Conservation (phyloP, 495 filamentous ascomycete species). For the Lophiostoma macrostomum region DNA sequence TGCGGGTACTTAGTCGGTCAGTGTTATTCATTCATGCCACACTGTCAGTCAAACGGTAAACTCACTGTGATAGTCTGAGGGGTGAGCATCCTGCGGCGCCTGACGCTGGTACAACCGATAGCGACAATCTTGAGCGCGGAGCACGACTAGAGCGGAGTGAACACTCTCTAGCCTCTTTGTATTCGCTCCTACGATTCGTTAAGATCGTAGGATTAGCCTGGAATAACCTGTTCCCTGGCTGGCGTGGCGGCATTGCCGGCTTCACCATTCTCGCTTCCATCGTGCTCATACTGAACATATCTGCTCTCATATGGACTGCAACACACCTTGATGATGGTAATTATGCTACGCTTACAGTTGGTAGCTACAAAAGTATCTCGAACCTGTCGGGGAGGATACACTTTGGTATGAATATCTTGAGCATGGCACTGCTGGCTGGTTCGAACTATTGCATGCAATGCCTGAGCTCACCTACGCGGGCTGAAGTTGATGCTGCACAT, state of each 20-base stretch:
- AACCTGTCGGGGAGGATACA: background rate
- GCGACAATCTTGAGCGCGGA: background rate
- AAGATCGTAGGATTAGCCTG: background rate
- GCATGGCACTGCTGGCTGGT: constrained; percentile 5
- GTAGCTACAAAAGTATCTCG: background rate
- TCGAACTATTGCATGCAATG: constrained; percentile 13
- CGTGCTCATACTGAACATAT: background rate
- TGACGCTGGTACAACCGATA: background rate
- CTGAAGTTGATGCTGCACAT: constrained; percentile 9
- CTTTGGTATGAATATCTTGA: background rate
- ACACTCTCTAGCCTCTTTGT: background rate
- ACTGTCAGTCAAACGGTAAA: background rate
- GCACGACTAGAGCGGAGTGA: background rate
- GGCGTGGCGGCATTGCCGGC: constrained; percentile 3
- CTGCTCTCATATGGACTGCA: constrained; percentile 2
- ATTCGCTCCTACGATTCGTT: background rate
- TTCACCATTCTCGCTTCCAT: constrained; percentile 3
- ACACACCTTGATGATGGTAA: constrained; percentile 1
- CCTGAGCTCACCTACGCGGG: constrained; percentile 10
- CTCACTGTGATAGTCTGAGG: background rate
- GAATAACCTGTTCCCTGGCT: constrained; percentile 1
- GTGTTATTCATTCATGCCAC: background rate
- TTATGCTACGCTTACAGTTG: constrained; percentile 1
- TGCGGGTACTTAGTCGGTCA: background rate
- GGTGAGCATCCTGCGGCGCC: background rate